Percentiles rank a stretch among this genome's conserved stretches.
Evolutionary conservation across 2,329 filamentous ascomycete species (phyloP).

Genomic region (Phialophora macrospora): DNA sequence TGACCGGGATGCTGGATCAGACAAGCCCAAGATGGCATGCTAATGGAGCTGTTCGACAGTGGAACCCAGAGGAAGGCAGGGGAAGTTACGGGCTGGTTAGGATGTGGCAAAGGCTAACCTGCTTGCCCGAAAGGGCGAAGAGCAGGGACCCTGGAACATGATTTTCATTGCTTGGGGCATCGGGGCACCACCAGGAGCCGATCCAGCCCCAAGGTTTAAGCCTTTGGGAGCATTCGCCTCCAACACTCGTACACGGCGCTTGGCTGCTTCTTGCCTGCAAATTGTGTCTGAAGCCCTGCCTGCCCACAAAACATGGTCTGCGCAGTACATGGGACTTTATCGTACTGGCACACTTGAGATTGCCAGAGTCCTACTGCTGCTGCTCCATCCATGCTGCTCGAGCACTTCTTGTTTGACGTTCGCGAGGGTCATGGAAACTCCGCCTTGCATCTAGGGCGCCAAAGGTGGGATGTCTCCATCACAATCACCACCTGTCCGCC

Average conservation of each 20-base stretch:
- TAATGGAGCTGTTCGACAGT: conserved; percentile 11
- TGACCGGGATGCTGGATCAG: conserved; percentile 6
- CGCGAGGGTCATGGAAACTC: conserved; percentile 1
- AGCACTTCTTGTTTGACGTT: not conserved
- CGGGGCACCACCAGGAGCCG: not conserved
- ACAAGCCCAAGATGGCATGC: conserved; percentile 10
- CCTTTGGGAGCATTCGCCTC: not conserved
- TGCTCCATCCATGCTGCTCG: not conserved
- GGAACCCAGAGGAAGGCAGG: not conserved
- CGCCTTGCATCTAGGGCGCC: not conserved
- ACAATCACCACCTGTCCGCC: not conserved
- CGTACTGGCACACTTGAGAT: not conserved
- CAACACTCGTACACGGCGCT: not conserved
- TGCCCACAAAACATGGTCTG: not conserved
- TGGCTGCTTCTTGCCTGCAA: not conserved
- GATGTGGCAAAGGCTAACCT: not conserved
- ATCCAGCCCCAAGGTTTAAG: not conserved
- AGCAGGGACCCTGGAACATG: conserved; percentile 10
- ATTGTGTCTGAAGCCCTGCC: not conserved
- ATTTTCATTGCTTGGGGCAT: conserved; percentile 11
- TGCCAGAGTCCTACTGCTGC: not conserved
- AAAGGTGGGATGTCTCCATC: not conserved
- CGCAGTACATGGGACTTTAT: not conserved
- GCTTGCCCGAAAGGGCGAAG: conserved; percentile 4
- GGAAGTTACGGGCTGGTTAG: not conserved